Conservation (phyloP, 1,284 basidiomycete genomes). For the Irpex sp. region DNA sequence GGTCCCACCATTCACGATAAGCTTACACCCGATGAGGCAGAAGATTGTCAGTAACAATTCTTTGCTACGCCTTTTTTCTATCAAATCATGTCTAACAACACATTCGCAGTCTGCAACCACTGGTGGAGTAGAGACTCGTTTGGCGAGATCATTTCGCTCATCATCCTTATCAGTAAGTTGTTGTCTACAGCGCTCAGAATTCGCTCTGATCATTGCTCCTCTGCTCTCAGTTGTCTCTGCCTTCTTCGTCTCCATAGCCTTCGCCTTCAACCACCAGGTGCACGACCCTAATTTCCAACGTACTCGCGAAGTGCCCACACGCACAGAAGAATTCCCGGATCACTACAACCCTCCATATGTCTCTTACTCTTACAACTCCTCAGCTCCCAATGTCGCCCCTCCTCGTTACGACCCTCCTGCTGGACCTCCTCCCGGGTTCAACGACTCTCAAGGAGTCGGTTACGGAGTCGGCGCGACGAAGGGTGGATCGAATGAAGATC, state of each 20-base stretch:
- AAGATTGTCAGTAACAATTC: slow-evolving; percentile 37
- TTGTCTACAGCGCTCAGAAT: neutral
- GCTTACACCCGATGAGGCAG: slow-evolving; percentile 36
- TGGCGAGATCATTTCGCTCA: slow-evolving; percentile 56
- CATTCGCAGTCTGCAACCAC: slow-evolving; percentile 46
- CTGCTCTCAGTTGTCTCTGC: slow-evolving; percentile 42
- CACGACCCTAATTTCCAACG: slow-evolving; percentile 53
- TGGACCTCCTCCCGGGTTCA: slow-evolving; percentile 20
- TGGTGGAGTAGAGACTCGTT: slow-evolving; percentile 59
- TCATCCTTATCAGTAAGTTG: slow-evolving; percentile 46
- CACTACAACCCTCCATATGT: slow-evolving; percentile 40
- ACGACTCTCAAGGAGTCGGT: slow-evolving; percentile 33
- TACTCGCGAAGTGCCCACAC: slow-evolving; percentile 20
- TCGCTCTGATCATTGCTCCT: neutral
- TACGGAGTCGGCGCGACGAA: slow-evolving; percentile 27
- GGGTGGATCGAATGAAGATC: slow-evolving; percentile 23
- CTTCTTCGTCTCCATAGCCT: slow-evolving; percentile 59
- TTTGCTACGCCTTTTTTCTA: neutral
- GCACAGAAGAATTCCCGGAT: slow-evolving; percentile 24
- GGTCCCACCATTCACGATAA: slow-evolving; percentile 37
- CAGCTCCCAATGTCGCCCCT: slow-evolving; percentile 41
- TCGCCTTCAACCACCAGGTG: slow-evolving; percentile 68
- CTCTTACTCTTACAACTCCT: slow-evolving; percentile 24
- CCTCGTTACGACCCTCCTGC: slow-evolving; percentile 33
- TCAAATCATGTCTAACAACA: neutral